A percentile compares a stretch with the other conserved stretches of the same genome.
These are phyloP conservation scores for Fusarium metavorans DNA, from an alignment of 2,329 filamentous ascomycete genomes.

Conservation along the genomic window DNA sequence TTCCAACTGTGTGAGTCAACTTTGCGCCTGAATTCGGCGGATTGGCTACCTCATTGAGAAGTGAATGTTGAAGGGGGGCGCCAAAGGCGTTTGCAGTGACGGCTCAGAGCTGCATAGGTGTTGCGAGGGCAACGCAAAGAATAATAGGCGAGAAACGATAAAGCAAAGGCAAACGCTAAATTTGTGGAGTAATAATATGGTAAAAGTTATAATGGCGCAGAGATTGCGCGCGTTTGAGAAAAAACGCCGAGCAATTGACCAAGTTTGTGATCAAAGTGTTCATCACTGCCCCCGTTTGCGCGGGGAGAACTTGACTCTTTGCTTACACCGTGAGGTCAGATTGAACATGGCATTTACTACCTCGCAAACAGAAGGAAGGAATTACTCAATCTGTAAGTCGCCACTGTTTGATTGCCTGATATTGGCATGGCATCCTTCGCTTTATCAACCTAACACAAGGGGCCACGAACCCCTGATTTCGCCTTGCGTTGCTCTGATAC, in stretches of 20 bases:
- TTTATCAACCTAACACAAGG: neutral
- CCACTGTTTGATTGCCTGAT: neutral
- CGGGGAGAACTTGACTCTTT: neutral
- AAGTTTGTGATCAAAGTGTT: neutral
- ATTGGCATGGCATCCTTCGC: neutral
- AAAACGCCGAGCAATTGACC: neutral
- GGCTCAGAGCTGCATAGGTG: neutral
- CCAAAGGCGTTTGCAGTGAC: neutral
- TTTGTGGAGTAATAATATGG: neutral
- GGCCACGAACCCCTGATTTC: neutral
- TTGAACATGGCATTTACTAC: neutral
- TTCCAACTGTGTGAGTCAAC: neutral
- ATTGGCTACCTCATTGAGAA: neutral
- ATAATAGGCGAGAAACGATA: neutral
- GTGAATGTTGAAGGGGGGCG: neutral
- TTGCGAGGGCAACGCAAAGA: neutral
- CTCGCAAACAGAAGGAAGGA: neutral
- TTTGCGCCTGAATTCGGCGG: neutral
- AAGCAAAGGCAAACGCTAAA: neutral
- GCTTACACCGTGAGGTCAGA: neutral
- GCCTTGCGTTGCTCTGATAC: neutral
- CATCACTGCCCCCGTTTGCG: neutral
- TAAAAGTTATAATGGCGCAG: neutral
- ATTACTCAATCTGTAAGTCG: neutral
- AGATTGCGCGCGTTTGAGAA: slow-evolving; percentile 4